A percentile compares a stretch with the other conserved stretches of the same genome.
Evolutionary conservation across 2,329 filamentous ascomycete genomes (phyloP).

Genomic region (Aspergillus calidoustus): DNA sequence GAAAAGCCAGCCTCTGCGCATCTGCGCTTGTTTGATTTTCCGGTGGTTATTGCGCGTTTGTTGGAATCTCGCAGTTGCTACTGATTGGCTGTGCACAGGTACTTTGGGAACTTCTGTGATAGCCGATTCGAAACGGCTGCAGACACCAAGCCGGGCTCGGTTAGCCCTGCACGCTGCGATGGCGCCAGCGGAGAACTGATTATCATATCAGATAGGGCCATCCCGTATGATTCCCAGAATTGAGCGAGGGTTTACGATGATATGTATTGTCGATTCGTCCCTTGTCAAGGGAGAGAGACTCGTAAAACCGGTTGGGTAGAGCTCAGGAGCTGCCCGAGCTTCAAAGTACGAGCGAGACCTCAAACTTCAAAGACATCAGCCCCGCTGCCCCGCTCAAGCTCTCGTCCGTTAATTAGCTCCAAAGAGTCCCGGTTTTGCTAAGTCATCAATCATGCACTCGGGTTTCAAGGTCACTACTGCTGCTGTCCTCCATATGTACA

Average conservation of each 20-base stretch:
- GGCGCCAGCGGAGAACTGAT: not conserved
- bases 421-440: not conserved
- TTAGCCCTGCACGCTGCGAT: not conserved
- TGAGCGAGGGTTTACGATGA: not conserved
- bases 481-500: not conserved
- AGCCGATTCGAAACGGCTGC: not conserved
- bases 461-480: not conserved
- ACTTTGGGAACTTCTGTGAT: slow-evolving; percentile 1
- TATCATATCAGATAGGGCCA: not conserved
- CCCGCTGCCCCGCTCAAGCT: slow-evolving; percentile 15
- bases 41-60: not conserved
- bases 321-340: not conserved
- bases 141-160: not conserved
- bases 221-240: not conserved
- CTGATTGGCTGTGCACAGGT: not conserved
- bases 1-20: not conserved
- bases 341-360: not conserved
- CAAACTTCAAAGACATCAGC: not conserved
- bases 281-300: not conserved
- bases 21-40: not conserved
- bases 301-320: not conserved
- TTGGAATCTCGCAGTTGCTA: not conserved
- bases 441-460: not conserved
- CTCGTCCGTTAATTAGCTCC: not conserved
- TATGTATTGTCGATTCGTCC: not conserved